A percentile compares a stretch with the other conserved stretches of the same genome.
These are phyloP conservation scores for Carex cristatella DNA, from an alignment of 176 grass and related monocot species.

Conservation along the genomic window DNA sequence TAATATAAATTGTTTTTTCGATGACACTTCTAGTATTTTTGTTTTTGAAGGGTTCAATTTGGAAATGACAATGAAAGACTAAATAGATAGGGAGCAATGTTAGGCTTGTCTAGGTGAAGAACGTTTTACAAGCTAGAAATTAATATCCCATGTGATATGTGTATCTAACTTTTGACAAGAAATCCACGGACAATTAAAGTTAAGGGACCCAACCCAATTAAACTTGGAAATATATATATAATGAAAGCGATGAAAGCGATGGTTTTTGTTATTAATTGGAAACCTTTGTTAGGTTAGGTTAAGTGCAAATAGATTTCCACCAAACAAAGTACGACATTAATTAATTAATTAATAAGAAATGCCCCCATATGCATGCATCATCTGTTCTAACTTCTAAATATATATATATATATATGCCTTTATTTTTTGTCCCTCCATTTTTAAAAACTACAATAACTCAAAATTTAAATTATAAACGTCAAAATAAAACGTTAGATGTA, in stretches of 20 bases:
- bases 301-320: background rate
- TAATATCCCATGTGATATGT: background rate
- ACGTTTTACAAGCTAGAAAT: background rate
- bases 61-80: background rate
- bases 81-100: background rate
- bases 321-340: constrained; percentile 3
- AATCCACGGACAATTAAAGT: background rate
- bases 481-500: too few species aligned
- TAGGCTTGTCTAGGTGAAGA: background rate
- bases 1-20: too few species aligned
- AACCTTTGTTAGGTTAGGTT: background rate
- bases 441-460: too few species aligned
- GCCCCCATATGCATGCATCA: background rate
- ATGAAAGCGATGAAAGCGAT: background rate
- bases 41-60: background rate
- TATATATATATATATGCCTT: too few species aligned
- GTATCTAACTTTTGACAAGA: background rate
- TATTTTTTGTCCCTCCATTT: too few species aligned
- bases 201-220: background rate
- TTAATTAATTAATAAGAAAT: constrained; percentile 2
- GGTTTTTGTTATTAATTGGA: background rate
- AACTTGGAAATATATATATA: too few species aligned
- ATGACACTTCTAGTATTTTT: too few species aligned
- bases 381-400: too few species aligned
- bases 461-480: too few species aligned